These are phyloP conservation scores for Macaranga tanarius DNA, from an alignment of 441 rosid genomes.

Conservation along the genomic window DNA sequence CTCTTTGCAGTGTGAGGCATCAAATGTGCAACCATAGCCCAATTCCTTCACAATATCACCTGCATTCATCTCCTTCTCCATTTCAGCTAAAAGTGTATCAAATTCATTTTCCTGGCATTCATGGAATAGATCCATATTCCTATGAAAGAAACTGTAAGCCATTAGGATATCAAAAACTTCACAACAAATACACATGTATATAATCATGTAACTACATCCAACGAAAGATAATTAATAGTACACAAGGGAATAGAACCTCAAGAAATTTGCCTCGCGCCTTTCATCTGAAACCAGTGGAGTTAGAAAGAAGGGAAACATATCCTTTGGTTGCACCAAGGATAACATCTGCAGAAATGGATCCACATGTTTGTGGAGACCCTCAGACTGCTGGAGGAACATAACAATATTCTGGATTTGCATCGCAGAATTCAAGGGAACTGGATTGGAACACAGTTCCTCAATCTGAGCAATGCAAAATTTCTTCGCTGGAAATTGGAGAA, in stretches of 20 bases:
- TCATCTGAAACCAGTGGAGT: conserved; percentile 67
- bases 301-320: conserved; percentile 52
- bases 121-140: conserved; percentile 49
- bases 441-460: conserved; percentile 58
- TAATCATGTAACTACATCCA: conserved; percentile 17
- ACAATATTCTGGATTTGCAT: conserved; percentile 75
- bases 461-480: conserved; percentile 66
- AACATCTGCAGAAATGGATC: conserved; percentile 70
- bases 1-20: conserved; percentile 68
- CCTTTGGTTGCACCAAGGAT: conserved; percentile 61
- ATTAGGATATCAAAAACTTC: background rate
- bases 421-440: conserved; percentile 47
- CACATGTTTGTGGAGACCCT: conserved; percentile 65
- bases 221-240: conserved; percentile 11
- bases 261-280: conserved; percentile 48
- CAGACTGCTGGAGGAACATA: conserved; percentile 76
- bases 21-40: conserved; percentile 89
- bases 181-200: background rate
- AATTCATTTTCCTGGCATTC: conserved; percentile 64
- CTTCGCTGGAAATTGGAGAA: conserved; percentile 49
- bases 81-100: conserved; percentile 79
- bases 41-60: conserved; percentile 84
- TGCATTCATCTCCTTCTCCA: conserved; percentile 73
- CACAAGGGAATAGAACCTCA: conserved; percentile 47
- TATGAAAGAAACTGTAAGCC: conserved; percentile 23